phyloP scores from a whole-genome alignment of 2,329 filamentous ascomycete genomes.

The Apiospora koreana region DNA sequence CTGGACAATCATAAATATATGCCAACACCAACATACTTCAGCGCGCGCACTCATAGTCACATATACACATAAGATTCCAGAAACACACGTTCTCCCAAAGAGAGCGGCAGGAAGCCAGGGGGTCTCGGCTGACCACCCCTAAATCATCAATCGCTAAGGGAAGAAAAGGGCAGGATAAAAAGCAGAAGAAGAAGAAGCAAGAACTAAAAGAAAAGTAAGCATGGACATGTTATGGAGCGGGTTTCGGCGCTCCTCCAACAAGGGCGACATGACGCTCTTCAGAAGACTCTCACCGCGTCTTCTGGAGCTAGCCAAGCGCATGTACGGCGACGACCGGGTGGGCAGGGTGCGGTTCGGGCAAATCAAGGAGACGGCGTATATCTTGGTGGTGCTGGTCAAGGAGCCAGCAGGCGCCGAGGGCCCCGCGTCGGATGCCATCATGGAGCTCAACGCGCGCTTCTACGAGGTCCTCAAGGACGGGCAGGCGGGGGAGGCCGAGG shows the following conservation, averaged over 20 bases:
- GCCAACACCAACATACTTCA: background rate
- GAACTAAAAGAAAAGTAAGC: background rate
- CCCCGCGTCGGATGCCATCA: conserved; percentile 12
- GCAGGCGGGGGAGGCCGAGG: conserved; percentile 10
- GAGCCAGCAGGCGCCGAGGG: conserved; percentile 15
- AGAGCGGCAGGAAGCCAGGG: background rate
- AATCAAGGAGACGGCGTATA: conserved; percentile 14
- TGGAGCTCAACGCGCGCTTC: conserved; percentile 15
- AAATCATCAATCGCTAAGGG: background rate
- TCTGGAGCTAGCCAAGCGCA: conserved; percentile 5
- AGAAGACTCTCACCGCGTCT: conserved; percentile 7
- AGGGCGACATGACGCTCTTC: conserved; percentile 12
- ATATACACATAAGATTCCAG: too few species aligned
- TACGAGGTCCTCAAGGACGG: conserved; percentile 16
- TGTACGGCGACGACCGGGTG: conserved; percentile 14
- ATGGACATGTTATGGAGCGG: conserved; percentile 14
- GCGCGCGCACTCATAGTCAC: background rate
- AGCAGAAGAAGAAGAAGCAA: background rate
- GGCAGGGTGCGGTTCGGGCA: conserved; percentile 2
- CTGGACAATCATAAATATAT: background rate
- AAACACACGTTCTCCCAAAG: background rate
- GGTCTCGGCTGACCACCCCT: background rate
- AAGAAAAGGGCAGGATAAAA: background rate
- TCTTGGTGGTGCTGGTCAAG: conserved; percentile 10
- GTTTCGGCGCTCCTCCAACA: conserved; percentile 12